Percentiles rank a stretch among this genome's conserved stretches.
Evolutionary conservation across 192 early-diverging fungal genomes (phyloP).

Genomic region (Phlyctochytrium planicorne): DNA sequence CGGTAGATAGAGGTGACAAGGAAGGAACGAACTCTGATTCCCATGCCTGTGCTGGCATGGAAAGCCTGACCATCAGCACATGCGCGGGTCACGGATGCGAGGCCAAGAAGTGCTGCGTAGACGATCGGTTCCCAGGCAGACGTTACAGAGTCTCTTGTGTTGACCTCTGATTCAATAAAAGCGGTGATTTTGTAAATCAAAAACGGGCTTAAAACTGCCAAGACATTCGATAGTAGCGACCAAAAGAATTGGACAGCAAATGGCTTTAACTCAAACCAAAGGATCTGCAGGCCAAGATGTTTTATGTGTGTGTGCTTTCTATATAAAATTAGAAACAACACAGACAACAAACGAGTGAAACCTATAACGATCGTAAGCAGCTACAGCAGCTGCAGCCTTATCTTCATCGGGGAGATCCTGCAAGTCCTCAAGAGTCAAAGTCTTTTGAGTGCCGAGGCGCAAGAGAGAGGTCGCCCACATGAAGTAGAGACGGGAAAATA

Average conservation of each 20-base stretch:
- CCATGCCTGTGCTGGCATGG: constrained; percentile 33
- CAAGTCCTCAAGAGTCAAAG: constrained; percentile 39
- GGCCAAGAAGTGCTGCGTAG: not conserved
- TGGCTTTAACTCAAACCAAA: constrained; percentile 7
- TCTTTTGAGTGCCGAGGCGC: constrained; percentile 24
- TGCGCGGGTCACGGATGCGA: constrained; percentile 13
- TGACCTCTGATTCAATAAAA: not conserved
- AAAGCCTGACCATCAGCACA: constrained; percentile 36
- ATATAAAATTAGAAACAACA: no score
- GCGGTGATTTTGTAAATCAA: constrained; percentile 36
- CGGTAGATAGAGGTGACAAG: constrained; percentile 41
- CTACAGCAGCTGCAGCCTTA: not conserved
- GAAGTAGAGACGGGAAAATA: constrained; percentile 42
- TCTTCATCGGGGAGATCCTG: constrained; percentile 30
- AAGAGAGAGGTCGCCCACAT: constrained; percentile 49
- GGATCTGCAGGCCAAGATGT: not conserved
- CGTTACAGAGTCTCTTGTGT: no score
- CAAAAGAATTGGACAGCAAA: constrained; percentile 29
- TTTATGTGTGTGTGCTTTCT: not conserved
- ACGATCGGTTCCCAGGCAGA: not conserved
- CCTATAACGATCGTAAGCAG: not conserved
- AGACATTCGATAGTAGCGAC: constrained; percentile 14
- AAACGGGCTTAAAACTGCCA: constrained; percentile 36
- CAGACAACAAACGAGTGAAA: not conserved
- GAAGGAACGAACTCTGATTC: constrained; percentile 29